Evolutionary conservation across 2,329 filamentous ascomycete species (phyloP), one percentile per base, ranked within the genome.

Genomic region (Aspergillus vadensis): DNA sequence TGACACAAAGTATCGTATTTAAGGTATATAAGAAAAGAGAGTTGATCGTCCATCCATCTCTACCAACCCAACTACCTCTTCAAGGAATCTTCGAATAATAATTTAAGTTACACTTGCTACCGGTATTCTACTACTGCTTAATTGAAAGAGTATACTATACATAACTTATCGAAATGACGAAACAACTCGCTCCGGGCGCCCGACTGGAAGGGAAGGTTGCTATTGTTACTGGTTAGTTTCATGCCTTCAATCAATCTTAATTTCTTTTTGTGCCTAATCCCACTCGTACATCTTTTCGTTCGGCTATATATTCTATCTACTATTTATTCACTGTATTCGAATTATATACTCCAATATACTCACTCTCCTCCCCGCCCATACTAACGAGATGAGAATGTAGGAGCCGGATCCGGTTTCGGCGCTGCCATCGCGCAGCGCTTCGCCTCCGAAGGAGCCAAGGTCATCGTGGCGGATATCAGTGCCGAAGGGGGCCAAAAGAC

Each of bases 191-290:
- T 15, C 67, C 65, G 55, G 68, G 72, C 27, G 64, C 70, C 32
- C 72, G 78, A 57, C 70, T 81, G 10, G 71, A 76, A 58, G 77
- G 76, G 59, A 81, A 81, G 64, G 77, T 80, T 43, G 77, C 77
- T 63, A 79, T 80, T 49, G 76, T 81, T 23, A 81, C 79, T 17
- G 79, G 79, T 80, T 66, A 50, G 67, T 62, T 15, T 27, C 27
- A 7, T 25, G 6, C 10, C n/a, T 14, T 55, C 10, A n/a, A n/a
- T 32, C 4, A 21, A 10, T 50, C 5, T 14, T 21, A 10, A 21
- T 1, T 38, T 14, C 4, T 7, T 2, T 19, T 25, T 8, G 7
- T 25, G 23, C 6, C 6, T 25, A 8, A 25, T 25, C 23, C 1
- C 25, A 8, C 39, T 43, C 39, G 4, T 12, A 19, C 44, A 12